phyloP scores from a whole-genome alignment of 2,329 filamentous ascomycete species.

The Exserohilum turcica region DNA sequence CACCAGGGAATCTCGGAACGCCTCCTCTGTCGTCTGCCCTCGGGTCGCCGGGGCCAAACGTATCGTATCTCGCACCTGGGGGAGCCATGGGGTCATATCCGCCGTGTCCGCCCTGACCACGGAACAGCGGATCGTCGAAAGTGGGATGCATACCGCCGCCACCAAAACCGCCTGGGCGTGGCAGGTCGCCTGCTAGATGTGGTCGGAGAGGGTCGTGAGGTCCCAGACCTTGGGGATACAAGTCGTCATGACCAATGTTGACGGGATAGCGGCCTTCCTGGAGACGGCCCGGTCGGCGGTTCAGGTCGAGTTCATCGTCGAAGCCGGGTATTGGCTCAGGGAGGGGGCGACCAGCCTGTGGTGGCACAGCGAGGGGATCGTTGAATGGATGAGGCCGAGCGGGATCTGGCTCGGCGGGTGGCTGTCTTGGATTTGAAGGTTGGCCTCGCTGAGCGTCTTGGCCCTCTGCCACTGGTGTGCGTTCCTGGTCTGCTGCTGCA shows the following conservation, averaged over 20 bases:
- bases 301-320: slow-evolving; percentile 89
- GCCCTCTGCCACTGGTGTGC: slow-evolving; percentile 49
- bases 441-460: slow-evolving; percentile 40
- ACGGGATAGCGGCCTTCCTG: slow-evolving; percentile 61
- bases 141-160: slow-evolving; percentile 94
- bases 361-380: slow-evolving; percentile 67
- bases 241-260: slow-evolving; percentile 81
- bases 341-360: slow-evolving; percentile 62
- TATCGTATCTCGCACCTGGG: slow-evolving; percentile 90
- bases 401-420: slow-evolving; percentile 60
- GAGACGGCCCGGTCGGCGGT: slow-evolving; percentile 64
- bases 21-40: slow-evolving; percentile 45
- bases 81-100: slow-evolving; percentile 74
- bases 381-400: slow-evolving; percentile 71
- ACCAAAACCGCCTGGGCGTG: slow-evolving; percentile 62
- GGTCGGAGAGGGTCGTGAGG: slow-evolving; percentile 80
- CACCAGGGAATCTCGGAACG: slow-evolving; percentile 43
- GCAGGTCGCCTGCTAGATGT: slow-evolving; percentile 65
- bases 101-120: slow-evolving; percentile 57
- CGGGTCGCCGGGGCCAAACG: slow-evolving; percentile 63
- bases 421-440: slow-evolving; percentile 51
- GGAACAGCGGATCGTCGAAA: slow-evolving; percentile 88
- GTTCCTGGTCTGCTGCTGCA: slow-evolving; percentile 19
- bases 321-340: slow-evolving; percentile 89
- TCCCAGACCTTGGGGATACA: slow-evolving; percentile 84